Percentiles rank a stretch among this genome's conserved stretches.
phyloP scores from a whole-genome alignment of 2,329 filamentous ascomycete genomes.

The Cryphonectria radicalis region DNA sequence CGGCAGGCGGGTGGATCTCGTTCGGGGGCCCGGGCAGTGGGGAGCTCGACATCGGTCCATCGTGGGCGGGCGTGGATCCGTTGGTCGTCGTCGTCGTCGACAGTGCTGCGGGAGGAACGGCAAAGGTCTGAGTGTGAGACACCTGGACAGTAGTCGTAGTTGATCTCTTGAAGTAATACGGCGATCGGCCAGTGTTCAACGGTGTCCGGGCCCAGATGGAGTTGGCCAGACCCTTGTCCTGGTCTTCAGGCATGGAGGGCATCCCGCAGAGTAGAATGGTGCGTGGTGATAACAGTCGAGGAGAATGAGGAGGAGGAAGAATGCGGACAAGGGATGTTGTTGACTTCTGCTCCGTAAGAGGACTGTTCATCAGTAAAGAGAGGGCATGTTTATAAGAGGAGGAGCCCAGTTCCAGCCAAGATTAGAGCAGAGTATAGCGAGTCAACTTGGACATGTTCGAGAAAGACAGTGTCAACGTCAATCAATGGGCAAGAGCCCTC shows the following conservation, averaged over 20 bases:
- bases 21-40: neutral
- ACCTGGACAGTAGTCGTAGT: conserved; percentile 7
- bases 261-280: neutral
- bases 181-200: conserved; percentile 22
- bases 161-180: conserved; percentile 20
- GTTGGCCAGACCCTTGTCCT: conserved; percentile 24
- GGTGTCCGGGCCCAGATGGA: conserved; percentile 25
- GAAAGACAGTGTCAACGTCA: neutral
- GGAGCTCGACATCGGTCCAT: neutral
- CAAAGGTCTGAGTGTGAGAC: neutral
- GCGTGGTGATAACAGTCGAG: neutral
- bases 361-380: neutral
- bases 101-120: neutral
- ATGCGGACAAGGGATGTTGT: neutral
- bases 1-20: neutral
- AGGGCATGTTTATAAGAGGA: neutral
- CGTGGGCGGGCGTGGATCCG: neutral
- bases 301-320: neutral
- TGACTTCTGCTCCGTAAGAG: neutral
- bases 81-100: neutral
- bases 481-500: neutral
- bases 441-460: neutral
- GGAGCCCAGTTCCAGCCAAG: neutral
- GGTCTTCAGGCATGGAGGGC: neutral
- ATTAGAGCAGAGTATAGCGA: neutral